These are phyloP conservation scores for Glycine tomentella DNA, from an alignment of 306 rosid genomes.

Conservation along the genomic window DNA sequence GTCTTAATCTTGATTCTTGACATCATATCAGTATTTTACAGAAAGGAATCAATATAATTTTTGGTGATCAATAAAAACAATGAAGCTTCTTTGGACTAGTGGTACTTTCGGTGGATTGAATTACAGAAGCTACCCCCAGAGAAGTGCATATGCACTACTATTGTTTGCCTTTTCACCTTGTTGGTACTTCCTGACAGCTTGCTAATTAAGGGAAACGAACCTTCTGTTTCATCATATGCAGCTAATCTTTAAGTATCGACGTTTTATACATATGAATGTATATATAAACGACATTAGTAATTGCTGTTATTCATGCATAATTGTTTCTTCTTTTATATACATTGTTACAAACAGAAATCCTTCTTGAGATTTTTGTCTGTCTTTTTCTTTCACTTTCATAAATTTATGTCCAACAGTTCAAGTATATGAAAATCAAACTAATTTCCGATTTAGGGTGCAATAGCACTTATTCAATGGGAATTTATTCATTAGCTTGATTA, in stretches of 20 bases:
- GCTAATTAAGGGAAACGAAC: neutral
- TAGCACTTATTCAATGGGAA: too few species aligned
- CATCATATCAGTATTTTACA: conserved; percentile 23
- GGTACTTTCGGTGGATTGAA: conserved; percentile 32
- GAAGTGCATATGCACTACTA: conserved; percentile 25
- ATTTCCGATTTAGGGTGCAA: too few species aligned
- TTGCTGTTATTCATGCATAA: neutral
- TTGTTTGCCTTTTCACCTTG: conserved; percentile 17
- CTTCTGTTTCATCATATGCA: neutral
- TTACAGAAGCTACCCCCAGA: conserved; percentile 26
- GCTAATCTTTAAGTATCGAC: neutral
- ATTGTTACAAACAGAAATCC: too few species aligned
- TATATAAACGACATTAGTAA: conserved; percentile 12
- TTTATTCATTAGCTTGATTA: too few species aligned
- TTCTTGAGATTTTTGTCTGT: too few species aligned
- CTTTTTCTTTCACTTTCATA: too few species aligned
- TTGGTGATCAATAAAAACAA: conserved; percentile 34
- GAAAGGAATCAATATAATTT: conserved; percentile 10
- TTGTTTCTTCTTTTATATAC: neutral
- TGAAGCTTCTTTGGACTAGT: conserved; percentile 38
- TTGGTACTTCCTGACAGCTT: neutral
- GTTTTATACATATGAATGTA: neutral
- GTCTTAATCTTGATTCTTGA: conserved; percentile 20
- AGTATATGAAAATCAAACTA: too few species aligned
- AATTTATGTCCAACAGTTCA: too few species aligned